A percentile compares a stretch with the other conserved stretches of the same genome.
Evolutionary conservation across 176 grass and related monocot genomes (phyloP).

Genomic region (maize (Zea mays)): Zm-B73-REFERENCE-NAM-5.0 NC_050102.1:175681501-175682000

Average conservation of each 20-base stretch:
- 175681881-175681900: background rate
- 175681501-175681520: slow-evolving; percentile 57
- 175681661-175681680: slow-evolving; percentile 42
- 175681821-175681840: background rate
- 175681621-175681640: slow-evolving; percentile 78
- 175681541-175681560: slow-evolving; percentile 66
- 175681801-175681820: background rate
- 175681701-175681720: background rate
- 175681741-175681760: background rate
- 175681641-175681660: slow-evolving; percentile 94
- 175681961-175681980: slow-evolving; percentile 7
- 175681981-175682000: background rate
- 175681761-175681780: background rate
- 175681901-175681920: slow-evolving; percentile 17
- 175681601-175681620: slow-evolving; percentile 88
- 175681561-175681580: slow-evolving; percentile 87
- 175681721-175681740: background rate
- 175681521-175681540: slow-evolving; percentile 66
- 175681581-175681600: slow-evolving; percentile 92
- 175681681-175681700: slow-evolving; percentile 1
- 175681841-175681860: slow-evolving; percentile 5
- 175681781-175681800: slow-evolving; percentile 9
- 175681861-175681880: background rate
- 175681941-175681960: background rate
- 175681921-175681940: background rate